Evolutionary conservation across 805 yeast species (phyloP), one percentile per base, ranked within the genome.

Genomic region (Yamadazyma laniorum): DNA sequence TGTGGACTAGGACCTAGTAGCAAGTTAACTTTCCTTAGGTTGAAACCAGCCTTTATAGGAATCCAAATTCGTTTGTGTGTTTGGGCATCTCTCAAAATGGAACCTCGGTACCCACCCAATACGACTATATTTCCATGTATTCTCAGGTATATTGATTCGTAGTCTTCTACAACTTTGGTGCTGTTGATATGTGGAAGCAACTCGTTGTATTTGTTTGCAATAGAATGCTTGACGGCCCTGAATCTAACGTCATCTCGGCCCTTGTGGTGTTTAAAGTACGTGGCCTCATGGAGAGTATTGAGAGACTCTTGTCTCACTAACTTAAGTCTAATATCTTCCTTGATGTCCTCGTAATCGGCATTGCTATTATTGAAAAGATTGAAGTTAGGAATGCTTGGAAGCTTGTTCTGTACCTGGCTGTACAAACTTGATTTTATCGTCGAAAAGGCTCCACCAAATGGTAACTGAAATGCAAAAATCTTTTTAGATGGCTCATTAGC

Each of bases 81-180:
- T 9, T 64, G 63, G 1, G 76, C 53, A 51, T 86, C 93, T 30
- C 91, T 58, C 36, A 90, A 61, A 4, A 83, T 75, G 31, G 88
- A 78, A 2, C 97, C 97, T 50, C 97, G 69, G 59, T 85, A 90
- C 0, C 97, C 97, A 4, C 96, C 96, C 58, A 90, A 42, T 1
- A 90, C 67, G 2, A 90, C 76, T 2, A 90, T 71, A 52, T 89
- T 89, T 4, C 96, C 96, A 16, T 79, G 81, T 1, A 88, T 49
- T 18, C 74, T 75, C 42, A 75, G 72, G 69, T 70, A 83, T 2
- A 81, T 67, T 1, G 74, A 55, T 21, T 74, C 74, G 42, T 52
- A 37, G 23, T 59, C 61, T 32, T 34, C 40, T 7, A 27, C 7
- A 5, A 21, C 18, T 22, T 34, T 28, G 9, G 28, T 15, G 15